A percentile compares a stretch with the other conserved stretches of the same genome.
phyloP scores from a whole-genome alignment of 1,284 basidiomycete genomes.

The Schizophyllum commune region DNA sequence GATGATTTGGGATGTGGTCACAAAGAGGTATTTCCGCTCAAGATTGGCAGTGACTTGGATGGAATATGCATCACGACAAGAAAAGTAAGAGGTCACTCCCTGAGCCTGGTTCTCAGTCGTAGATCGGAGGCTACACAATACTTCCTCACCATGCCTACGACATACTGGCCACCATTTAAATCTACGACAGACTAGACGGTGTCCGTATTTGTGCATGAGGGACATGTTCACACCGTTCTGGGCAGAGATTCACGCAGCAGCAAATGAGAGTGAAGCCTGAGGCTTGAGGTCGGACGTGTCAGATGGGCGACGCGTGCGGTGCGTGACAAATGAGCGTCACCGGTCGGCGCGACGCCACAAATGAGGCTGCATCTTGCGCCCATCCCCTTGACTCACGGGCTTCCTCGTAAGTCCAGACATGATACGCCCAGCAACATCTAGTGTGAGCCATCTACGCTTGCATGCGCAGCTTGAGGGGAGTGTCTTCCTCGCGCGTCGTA shows the following conservation, averaged over 20 bases:
- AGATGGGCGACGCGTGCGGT: background rate
- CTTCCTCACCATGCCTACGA: constrained; percentile 98
- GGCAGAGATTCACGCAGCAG: too few species aligned
- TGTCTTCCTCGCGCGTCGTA: background rate
- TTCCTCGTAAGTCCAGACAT: background rate
- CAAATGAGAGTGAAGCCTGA: background rate
- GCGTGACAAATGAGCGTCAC: background rate
- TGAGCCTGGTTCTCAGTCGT: constrained; percentile 85
- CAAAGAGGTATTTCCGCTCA: constrained; percentile 94
- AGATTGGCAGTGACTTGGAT: too few species aligned
- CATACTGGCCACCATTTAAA: constrained; percentile 93
- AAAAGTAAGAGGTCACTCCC: constrained; percentile 87
- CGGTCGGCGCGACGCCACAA: background rate
- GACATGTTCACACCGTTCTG: too few species aligned
- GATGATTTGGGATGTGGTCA: constrained; percentile 95
- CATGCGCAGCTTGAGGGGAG: background rate
- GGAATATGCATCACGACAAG: too few species aligned
- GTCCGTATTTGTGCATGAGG: too few species aligned
- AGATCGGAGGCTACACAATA: constrained; percentile 97
- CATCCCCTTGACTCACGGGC: background rate
- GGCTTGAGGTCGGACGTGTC: background rate
- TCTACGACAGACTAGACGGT: constrained; percentile 71
- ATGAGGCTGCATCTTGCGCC: background rate
- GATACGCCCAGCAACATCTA: background rate
- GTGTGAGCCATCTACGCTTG: background rate